Base-by-base conservation (phyloP, 768 basidiomycete species). In the Asterophora parasitica region DNA sequence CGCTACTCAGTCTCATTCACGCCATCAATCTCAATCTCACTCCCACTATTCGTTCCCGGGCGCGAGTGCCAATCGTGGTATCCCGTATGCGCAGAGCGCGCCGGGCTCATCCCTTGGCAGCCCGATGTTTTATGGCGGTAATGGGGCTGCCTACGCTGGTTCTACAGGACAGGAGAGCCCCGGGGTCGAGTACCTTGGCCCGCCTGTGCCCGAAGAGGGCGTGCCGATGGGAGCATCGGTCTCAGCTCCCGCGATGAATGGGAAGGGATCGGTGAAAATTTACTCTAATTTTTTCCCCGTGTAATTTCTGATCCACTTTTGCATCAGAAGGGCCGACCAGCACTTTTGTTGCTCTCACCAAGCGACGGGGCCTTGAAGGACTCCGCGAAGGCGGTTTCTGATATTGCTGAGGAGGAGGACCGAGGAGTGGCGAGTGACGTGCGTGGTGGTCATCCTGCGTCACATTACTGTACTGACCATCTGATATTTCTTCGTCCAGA, bases 361-460 rank as follows among this genome's bases (percentile, higher is more conserved):
- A 85, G 81, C 49, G 86, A 86, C 50, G 67, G 75, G 13, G 75
- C 76, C 6, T 63, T 86, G 15, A 75, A 73, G 33, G 64, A 69
- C 10, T 66, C 63, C n/a, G 66, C 64, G 1, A 76, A 64, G n/a
- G 67, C 65, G 16, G 61, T 66, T 10, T 53, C 61, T 5, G 64
- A 67, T 17, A 60, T 61, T 26, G 56, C 56, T 26, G 69, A 66
- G 19, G 66, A 60, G 4, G 85, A 87, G 15, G 70, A 73, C 26
- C 55, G 51, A 60, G 79, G 57, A 63, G 69, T 58, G 38, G 67
- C 85, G 63, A 89, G 87, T 61, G 89, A 91, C 61, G 88, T 88
- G 54, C 45, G 79, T 68, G n/a, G 11, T 13, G 17, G 31, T 36
- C 38, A 36, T 31, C 38, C 17, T 54, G 48, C 37, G 16, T 33